Conservation (phyloP, 495 filamentous ascomycete species). For the Aspergillus biplanus region DNA sequence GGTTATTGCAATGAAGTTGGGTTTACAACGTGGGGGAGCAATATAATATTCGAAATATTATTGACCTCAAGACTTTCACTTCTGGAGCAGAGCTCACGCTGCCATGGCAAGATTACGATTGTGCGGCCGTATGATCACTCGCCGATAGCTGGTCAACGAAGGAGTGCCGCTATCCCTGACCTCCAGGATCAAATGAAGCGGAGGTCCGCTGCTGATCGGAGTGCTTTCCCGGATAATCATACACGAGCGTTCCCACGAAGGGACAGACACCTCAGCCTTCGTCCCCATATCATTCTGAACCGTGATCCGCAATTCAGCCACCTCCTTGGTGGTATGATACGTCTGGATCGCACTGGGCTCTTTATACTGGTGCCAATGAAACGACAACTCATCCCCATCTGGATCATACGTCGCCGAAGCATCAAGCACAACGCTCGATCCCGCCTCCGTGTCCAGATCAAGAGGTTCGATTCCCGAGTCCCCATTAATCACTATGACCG, state of each 20-base stretch:
- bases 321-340: no score
- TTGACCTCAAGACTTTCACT: no score
- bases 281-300: no score
- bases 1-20: no score
- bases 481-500: not conserved
- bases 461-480: not conserved
- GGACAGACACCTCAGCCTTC: no score
- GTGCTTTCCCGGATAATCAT: not conserved
- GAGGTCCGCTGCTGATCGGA: not conserved
- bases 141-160: no score
- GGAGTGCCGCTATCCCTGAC: not conserved
- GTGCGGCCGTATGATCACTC: no score
- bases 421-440: not conserved
- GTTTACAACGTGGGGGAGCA: no score
- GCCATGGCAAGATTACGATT: no score
- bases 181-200: not conserved
- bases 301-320: no score
- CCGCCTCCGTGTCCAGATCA: not conserved
- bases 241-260: not conserved
- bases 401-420: not conserved
- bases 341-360: not conserved
- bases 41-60: no score
- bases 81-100: no score
- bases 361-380: not conserved
- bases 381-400: not conserved